Evolutionary conservation across 2,329 filamentous ascomycete species (phyloP).

Genomic region (Pezicula rhizophila): DNA sequence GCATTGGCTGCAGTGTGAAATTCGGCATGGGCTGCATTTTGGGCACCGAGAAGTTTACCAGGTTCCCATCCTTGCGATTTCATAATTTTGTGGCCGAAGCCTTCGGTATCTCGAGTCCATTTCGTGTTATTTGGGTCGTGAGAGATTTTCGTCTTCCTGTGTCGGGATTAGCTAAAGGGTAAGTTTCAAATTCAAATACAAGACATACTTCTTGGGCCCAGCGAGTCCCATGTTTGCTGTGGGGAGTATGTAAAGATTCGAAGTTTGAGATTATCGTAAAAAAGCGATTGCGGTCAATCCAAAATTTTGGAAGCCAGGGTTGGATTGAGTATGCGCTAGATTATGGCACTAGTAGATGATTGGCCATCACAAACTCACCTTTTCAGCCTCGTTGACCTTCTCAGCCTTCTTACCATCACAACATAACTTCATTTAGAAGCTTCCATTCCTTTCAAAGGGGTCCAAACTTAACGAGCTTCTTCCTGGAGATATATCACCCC

Average conservation of each 20-base stretch:
- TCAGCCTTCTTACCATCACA: not conserved
- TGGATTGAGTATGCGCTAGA: slow-evolving; percentile 1
- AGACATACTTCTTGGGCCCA: slow-evolving; percentile 56
- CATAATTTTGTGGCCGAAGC: slow-evolving; percentile 87
- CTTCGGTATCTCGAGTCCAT: slow-evolving; percentile 78
- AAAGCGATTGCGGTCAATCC: slow-evolving; percentile 9
- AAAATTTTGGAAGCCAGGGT: slow-evolving; percentile 12
- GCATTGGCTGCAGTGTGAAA: slow-evolving; percentile 75
- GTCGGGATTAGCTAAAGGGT: slow-evolving; percentile 33
- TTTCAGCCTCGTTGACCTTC: not conserved
- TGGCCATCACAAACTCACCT: slow-evolving; percentile 3
- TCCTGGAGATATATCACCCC: not conserved
- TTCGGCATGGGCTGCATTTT: slow-evolving; percentile 67
- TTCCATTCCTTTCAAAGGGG: not conserved
- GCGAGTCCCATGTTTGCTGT: slow-evolving; percentile 57
- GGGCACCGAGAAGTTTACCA: slow-evolving; percentile 73
- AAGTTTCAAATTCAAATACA: slow-evolving; percentile 22
- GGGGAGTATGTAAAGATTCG: not conserved
- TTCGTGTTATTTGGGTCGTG: slow-evolving; percentile 92
- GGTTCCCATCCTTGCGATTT: slow-evolving; percentile 85
- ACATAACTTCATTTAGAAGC: not conserved
- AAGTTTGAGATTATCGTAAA: slow-evolving; percentile 8
- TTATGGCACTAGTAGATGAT: slow-evolving; percentile 12
- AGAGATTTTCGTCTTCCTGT: slow-evolving; percentile 60
- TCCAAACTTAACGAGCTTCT: not conserved